A percentile compares a stretch with the other conserved stretches of the same genome.
These are phyloP conservation scores for Lipomyces lipofer DNA, from an alignment of 805 yeast genomes.

Conservation along the genomic window DNA sequence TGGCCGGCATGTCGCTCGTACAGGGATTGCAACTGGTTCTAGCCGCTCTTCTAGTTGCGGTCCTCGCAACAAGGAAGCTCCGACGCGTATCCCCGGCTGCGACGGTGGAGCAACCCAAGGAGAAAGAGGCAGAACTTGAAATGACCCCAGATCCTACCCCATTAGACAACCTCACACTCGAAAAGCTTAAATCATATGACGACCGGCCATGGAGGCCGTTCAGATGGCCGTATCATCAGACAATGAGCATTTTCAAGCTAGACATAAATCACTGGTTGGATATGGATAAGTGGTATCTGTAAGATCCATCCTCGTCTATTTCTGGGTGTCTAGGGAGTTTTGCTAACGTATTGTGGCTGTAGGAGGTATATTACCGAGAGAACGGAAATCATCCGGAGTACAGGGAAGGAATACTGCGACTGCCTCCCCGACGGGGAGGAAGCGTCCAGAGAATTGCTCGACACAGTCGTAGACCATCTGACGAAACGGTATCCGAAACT, in stretches of 20 bases:
- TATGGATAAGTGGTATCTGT: conserved; percentile 67
- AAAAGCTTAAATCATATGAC: conserved; percentile 62
- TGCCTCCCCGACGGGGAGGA: conserved; percentile 66
- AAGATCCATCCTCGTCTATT: background rate
- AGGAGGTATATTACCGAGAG: conserved; percentile 66
- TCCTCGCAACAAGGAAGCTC: too few species aligned
- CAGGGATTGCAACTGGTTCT: too few species aligned
- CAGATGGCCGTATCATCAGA: conserved; percentile 78
- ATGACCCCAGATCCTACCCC: conserved; percentile 54
- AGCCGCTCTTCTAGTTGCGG: too few species aligned
- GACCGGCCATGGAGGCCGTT: conserved; percentile 82
- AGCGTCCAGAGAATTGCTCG: conserved; percentile 59
- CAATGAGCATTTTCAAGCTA: conserved; percentile 72
- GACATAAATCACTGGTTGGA: conserved; percentile 76
- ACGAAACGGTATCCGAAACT: conserved; percentile 61
- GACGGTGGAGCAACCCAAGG: background rate
- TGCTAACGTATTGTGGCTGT: background rate
- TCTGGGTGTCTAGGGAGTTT: background rate
- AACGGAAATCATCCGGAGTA: conserved; percentile 55
- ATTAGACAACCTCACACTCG: conserved; percentile 60
- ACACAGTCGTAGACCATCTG: conserved; percentile 61
- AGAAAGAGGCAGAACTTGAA: conserved; percentile 6
- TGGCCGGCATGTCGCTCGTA: too few species aligned
- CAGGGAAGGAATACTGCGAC: conserved; percentile 63
- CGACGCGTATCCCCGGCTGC: background rate